These are phyloP conservation scores for Jacaranda mimosifolia DNA, from an alignment of 257 asterid species.

Conservation along the genomic window DNA sequence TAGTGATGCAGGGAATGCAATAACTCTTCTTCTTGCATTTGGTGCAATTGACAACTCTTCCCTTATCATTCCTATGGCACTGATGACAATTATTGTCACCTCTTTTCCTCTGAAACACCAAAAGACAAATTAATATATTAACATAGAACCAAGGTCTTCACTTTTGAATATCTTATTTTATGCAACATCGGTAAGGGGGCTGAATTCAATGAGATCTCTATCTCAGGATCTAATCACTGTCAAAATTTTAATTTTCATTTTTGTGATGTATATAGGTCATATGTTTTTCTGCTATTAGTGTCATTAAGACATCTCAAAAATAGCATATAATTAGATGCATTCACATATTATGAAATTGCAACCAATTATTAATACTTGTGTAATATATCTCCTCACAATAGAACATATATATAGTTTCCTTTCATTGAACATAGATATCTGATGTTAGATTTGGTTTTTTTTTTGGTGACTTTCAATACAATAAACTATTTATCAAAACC, in stretches of 20 bases:
- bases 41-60: neutral
- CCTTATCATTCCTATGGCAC: neutral
- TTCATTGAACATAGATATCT: neutral
- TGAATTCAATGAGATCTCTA: neutral
- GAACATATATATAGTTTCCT: neutral
- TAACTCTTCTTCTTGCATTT: neutral
- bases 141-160: neutral
- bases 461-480: neutral
- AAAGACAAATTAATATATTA: neutral
- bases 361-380: neutral
- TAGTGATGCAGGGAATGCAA: constrained; percentile 7
- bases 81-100: constrained; percentile 7
- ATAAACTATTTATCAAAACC: neutral
- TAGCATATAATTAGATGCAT: neutral
- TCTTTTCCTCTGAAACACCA: neutral
- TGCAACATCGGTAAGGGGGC: neutral
- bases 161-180: neutral
- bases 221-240: neutral
- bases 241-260: neutral
- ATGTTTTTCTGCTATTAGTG: neutral
- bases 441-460: neutral
- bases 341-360: neutral
- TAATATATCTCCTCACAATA: neutral
- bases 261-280: neutral
- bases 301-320: neutral